Evolutionary conservation across 257 asterid genomes (phyloP), one percentile per base, ranked within the genome.

Genomic region (Capsicum baccatum): DNA sequence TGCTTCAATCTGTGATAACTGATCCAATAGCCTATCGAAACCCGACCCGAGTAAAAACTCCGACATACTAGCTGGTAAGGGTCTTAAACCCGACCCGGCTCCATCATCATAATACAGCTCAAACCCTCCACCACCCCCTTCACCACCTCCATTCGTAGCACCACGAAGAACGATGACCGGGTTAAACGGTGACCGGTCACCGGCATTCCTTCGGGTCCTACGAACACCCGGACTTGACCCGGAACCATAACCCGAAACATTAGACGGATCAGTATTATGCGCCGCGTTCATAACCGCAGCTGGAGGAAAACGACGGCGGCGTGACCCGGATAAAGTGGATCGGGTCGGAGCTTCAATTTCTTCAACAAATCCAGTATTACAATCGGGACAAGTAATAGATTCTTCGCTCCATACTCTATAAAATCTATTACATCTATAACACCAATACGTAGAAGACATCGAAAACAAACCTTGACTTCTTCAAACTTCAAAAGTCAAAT

Each of bases 151-250:
- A 2, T 91, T 93, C 37, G 89, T 81, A 37, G 90, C 80, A 2
- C 97, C 97, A 42, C 98, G 97, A 8, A 94, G 96, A 66, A 94
- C 97, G 33, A 93, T 93, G 2, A 94, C 98, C 19, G 98, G 98
- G 84, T 94, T 94, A 68, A 94, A 94, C 79, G 97, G 98, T 0
- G 98, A 92, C 70, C 98, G 89, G 42, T 94, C 98, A 13, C 96
- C 94, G 0, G 89, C 89, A 73, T 88, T 89, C 84, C 98, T 89
- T 47, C 96, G 91, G 87, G 88, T 93, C 81, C 98, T 86, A 44
- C 98, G 82, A 82, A 89, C 73, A 84, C 92, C 88, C 0, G 98
- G 97, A 74, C 94, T 92, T 47, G 86, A 84, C 52, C 62, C 84
- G 6, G 91, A 83, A 10, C 86, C 91, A 70, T 85, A 68, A 3